Evolutionary conservation across 1,284 basidiomycete genomes (phyloP).

Genomic region (Fomitopsis pinicola): DNA sequence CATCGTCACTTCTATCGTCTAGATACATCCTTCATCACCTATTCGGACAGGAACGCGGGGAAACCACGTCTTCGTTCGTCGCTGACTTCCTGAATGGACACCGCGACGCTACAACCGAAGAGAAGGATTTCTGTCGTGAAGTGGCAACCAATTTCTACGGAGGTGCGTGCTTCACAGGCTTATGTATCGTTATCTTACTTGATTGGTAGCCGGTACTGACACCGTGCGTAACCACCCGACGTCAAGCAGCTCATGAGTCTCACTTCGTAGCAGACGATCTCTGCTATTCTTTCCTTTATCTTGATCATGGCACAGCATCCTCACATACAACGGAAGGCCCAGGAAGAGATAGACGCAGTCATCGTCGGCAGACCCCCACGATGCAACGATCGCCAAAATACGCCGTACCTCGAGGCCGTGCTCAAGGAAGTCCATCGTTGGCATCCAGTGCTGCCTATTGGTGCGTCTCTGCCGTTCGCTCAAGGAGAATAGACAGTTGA

Average conservation of each 20-base stretch:
- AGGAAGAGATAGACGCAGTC: slow-evolving; percentile 27
- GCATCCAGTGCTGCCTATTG: slow-evolving; percentile 24
- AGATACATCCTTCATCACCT: no score
- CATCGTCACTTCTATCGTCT: not conserved
- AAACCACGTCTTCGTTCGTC: not conserved
- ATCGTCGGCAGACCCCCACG: slow-evolving; percentile 26
- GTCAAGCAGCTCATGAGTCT: not conserved
- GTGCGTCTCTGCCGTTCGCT: slow-evolving; percentile 2
- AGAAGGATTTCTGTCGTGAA: not conserved
- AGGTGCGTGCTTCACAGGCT: not conserved
- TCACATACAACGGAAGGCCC: slow-evolving; percentile 24
- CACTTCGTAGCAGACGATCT: not conserved
- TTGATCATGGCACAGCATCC: slow-evolving; percentile 25
- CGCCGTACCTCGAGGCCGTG: slow-evolving; percentile 29
- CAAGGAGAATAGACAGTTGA: not conserved
- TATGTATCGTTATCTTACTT: not conserved
- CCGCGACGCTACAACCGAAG: not conserved
- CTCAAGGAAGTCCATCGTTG: slow-evolving; percentile 27
- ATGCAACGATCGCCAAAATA: slow-evolving; percentile 21
- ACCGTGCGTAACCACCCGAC: not conserved
- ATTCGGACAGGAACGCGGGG: not conserved
- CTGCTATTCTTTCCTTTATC: slow-evolving; percentile 13
- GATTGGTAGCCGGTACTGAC: slow-evolving; percentile 2
- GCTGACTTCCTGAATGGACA: not conserved
- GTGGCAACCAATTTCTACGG: not conserved